Evolutionary conservation across 2,329 filamentous ascomycete genomes (phyloP), one percentile per base, ranked within the genome.

Genomic region (Monosporascus sp.): DNA sequence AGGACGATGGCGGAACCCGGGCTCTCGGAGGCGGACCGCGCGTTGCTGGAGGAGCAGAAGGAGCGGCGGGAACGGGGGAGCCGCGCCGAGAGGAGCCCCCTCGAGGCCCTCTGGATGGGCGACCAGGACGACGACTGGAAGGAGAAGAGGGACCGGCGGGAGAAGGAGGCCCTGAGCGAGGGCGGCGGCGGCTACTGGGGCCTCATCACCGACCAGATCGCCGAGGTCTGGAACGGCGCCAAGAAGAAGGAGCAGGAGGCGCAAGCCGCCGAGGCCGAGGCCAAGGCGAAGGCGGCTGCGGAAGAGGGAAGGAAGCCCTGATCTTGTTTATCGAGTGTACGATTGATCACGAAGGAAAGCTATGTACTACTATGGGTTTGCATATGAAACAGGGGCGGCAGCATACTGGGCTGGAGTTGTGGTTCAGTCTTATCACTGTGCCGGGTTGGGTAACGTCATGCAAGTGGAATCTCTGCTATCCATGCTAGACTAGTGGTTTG

Each of bases 61-160:
- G 24, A 24, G 22, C 22, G 24, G 24, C 24, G 48, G 36, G 51
- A 54, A 52, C 50, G 45, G 47, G 51, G 22, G 41, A 27, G 36
- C 18, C 36, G 37, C 25, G n/a, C 52, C 15, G 51, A 61, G 39
- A 62, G 57, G 54, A 62, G 70, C 0, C 15, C 72, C 5, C 39
- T 81, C 51, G 70, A 76, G 56, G 73, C 73, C 57, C 65, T 84
- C 17, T 85, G 82, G 82, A 79, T 82, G 75, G 82, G 82, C 36
- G 74, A 73, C 38, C 80, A 83, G 64, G 67, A 67, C n/a, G 72
- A 75, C 45, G 73, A 78, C 57, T 83, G 81, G 81, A 72, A 74
- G 63, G 67, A 75, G 68, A 76, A 77, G 72, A 71, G 80, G 55
- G 70, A 74, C 3, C 72, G 73, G 62, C 73, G 76, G 64, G 79